Percentiles rank a stretch among this genome's conserved stretches.
phyloP scores from a whole-genome alignment of 2,329 filamentous ascomycete genomes.

The Paracamarosporium sp. region DNA sequence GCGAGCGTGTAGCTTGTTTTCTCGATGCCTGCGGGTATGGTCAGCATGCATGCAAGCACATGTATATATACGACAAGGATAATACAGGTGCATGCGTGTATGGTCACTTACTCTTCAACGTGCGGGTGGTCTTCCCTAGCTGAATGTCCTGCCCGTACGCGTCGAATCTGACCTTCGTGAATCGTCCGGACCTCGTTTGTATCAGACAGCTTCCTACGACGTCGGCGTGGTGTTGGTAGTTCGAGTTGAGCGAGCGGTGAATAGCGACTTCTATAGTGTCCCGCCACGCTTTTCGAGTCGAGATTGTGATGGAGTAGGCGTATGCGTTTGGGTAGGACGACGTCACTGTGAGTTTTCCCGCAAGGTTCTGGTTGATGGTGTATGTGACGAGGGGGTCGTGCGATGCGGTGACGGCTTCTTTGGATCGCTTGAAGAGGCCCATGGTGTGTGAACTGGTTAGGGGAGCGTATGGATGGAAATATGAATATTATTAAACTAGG shows the following conservation, averaged over 20 bases:
- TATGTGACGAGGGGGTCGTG: constrained; percentile 13
- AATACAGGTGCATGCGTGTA: background rate
- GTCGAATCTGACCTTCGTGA: constrained; percentile 9
- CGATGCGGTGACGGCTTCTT: background rate
- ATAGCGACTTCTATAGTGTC: constrained; percentile 18
- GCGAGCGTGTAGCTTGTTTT: constrained; percentile 13
- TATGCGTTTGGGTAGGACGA: constrained; percentile 6
- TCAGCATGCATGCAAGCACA: background rate
- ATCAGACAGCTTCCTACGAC: constrained; percentile 16
- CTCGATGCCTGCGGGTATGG: background rate
- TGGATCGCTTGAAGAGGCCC: constrained; percentile 5
- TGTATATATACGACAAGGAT: too few species aligned
- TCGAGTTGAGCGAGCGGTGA: constrained; percentile 13
- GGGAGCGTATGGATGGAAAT: too few species aligned
- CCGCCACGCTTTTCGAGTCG: constrained; percentile 7
- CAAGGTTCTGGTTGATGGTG: constrained; percentile 13
- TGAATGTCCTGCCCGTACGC: constrained; percentile 13
- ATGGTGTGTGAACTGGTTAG: background rate
- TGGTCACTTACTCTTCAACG: background rate
- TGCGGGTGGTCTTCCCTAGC: constrained; percentile 8
- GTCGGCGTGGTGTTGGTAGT: constrained; percentile 7
- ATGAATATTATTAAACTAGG: background rate
- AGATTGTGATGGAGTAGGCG: constrained; percentile 15
- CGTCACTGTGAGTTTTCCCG: constrained; percentile 15
- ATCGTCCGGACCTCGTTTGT: constrained; percentile 8